Percentiles rank a stretch among this genome's conserved stretches.
phyloP scores from a whole-genome alignment of 257 asterid genomes.

The Fraxinus excelsior region DNA sequence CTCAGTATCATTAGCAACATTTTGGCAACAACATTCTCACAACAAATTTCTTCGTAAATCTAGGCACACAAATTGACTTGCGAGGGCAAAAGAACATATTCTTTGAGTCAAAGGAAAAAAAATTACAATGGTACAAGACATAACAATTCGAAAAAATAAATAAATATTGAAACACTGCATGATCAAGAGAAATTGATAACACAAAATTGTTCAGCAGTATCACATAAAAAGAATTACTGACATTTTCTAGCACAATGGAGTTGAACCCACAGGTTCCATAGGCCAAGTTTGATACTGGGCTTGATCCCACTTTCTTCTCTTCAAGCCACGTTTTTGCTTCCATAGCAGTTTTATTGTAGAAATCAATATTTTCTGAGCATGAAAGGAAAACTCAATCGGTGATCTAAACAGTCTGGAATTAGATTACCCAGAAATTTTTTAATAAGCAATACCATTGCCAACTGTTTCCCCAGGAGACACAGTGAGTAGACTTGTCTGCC shows the following conservation, averaged over 20 bases:
- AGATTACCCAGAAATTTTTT: slow-evolving; percentile 12
- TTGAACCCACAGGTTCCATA: slow-evolving; percentile 35
- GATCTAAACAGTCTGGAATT: slow-evolving; percentile 8
- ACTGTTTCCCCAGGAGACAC: slow-evolving; percentile 34
- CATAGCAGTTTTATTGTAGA: slow-evolving; percentile 48
- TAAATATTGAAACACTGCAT: neutral
- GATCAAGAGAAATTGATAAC: neutral
- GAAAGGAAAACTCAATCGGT: slow-evolving; percentile 22
- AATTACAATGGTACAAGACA: neutral
- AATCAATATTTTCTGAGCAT: slow-evolving; percentile 50
- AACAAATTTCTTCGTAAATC: slow-evolving; percentile 20
- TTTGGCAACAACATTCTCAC: slow-evolving; percentile 16
- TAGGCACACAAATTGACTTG: slow-evolving; percentile 8
- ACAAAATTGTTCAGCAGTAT: neutral
- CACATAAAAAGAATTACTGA: slow-evolving; percentile 27
- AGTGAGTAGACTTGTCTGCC: slow-evolving; percentile 34
- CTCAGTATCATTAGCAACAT: slow-evolving; percentile 22
- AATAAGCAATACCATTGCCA: slow-evolving; percentile 43
- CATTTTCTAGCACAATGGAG: slow-evolving; percentile 39
- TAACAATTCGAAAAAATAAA: neutral
- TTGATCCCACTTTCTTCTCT: slow-evolving; percentile 61
- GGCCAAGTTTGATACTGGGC: slow-evolving; percentile 45
- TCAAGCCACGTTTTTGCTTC: slow-evolving; percentile 81
- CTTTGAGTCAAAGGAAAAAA: neutral
- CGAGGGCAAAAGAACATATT: slow-evolving; percentile 16